These are phyloP conservation scores for Diplodia corticola DNA, from an alignment of 2,329 filamentous ascomycete species.

Conservation along the genomic window DNA sequence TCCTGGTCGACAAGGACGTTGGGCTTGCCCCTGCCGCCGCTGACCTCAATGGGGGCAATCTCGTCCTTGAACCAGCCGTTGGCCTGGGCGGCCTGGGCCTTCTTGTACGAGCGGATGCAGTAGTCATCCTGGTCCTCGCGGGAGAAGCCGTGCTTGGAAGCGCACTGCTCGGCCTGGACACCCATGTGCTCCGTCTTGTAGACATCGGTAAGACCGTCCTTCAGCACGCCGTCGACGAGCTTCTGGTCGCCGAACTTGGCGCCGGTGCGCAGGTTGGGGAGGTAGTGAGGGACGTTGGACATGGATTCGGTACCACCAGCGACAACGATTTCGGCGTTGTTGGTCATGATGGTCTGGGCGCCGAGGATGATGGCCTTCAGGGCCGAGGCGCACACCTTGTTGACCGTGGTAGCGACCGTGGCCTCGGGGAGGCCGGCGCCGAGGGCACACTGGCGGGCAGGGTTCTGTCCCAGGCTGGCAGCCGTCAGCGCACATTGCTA, in stretches of 20 bases:
- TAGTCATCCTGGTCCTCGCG: constrained; percentile 92
- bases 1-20: constrained; percentile 76
- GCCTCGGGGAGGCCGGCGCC: constrained; percentile 79
- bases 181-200: constrained; percentile 99
- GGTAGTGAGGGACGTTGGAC: constrained; percentile 97
- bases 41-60: constrained; percentile 86
- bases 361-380: constrained; percentile 94
- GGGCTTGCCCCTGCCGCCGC: constrained; percentile 88
- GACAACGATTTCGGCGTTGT: constrained; percentile 88
- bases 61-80: constrained; percentile 79
- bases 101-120: constrained; percentile 92
- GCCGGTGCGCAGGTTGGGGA: constrained; percentile 80
- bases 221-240: constrained; percentile 86
- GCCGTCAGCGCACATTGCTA: constrained; percentile 20
- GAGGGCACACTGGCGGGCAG: constrained; percentile 90
- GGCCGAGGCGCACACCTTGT: constrained; percentile 97
- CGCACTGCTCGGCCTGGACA: constrained; percentile 87
- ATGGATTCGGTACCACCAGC: constrained; percentile 97
- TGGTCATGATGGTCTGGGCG: constrained; percentile 96
- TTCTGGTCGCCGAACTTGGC: constrained; percentile 92
- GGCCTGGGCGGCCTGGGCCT: constrained; percentile 82
- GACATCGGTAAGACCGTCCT: constrained; percentile 91
- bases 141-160: constrained; percentile 75
- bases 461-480: constrained; percentile 88
- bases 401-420: constrained; percentile 87